A percentile compares a stretch with the other conserved stretches of the same genome.
These are phyloP conservation scores for Avena sativa DNA, from an alignment of 176 grass and related monocot genomes.

Conservation along the genomic window DNA sequence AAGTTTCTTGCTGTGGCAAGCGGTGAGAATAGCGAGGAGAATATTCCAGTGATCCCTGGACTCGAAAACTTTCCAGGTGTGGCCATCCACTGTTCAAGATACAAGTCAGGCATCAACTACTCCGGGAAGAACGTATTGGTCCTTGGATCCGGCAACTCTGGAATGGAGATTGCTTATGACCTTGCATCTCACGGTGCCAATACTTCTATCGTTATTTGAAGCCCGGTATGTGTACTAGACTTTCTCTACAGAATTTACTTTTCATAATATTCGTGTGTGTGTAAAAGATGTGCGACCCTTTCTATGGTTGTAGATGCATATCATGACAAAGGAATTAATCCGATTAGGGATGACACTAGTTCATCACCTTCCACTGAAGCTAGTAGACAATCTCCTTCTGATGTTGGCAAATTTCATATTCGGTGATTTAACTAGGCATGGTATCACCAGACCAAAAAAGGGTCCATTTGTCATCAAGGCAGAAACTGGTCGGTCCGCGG, in stretches of 20 bases:
- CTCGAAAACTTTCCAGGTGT: background rate
- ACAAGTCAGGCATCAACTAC: background rate
- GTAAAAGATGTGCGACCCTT: background rate
- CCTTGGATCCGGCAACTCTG: background rate
- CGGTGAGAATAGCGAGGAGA: background rate
- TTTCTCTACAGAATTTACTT: background rate
- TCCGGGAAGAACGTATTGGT: background rate
- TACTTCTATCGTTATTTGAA: conserved; percentile 1
- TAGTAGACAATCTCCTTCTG: background rate
- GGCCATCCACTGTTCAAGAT: background rate
- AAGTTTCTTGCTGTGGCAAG: conserved; percentile 16
- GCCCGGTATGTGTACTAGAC: background rate
- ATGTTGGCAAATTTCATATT: background rate
- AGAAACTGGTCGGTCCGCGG: background rate
- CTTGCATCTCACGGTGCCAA: conserved; percentile 9
- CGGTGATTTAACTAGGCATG: background rate
- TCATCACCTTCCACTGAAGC: background rate
- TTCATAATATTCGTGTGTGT: background rate
- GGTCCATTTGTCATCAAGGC: background rate
- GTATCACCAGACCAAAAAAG: background rate
- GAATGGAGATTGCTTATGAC: background rate
- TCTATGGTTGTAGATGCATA: background rate
- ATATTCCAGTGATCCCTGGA: background rate
- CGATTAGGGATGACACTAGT: background rate
- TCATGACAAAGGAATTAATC: conserved; percentile 9